These are phyloP conservation scores for Wickerhamomyces sydowiorum DNA, from an alignment of 805 yeast genomes.

Conservation along the genomic window DNA sequence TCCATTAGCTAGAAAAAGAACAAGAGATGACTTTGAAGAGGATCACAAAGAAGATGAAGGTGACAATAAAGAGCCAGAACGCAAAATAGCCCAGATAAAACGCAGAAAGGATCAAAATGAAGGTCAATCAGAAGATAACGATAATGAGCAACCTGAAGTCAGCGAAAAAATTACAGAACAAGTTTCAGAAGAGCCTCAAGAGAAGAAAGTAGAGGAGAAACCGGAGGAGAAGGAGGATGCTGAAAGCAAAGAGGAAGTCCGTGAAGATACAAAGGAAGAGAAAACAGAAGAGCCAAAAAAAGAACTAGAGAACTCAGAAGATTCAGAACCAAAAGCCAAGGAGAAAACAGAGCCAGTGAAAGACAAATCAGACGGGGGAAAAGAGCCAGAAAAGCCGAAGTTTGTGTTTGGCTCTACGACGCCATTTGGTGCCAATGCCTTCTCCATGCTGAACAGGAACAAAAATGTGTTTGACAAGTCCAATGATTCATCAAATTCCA, in stretches of 20 bases:
- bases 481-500: conserved; percentile 13
- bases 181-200: conserved; percentile 4
- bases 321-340: background rate
- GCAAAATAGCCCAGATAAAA: background rate
- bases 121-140: conserved; percentile 7
- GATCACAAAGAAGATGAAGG: conserved; percentile 9
- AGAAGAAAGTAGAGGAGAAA: conserved; percentile 1
- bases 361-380: background rate
- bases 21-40: conserved; percentile 22
- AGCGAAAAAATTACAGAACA: conserved; percentile 3
- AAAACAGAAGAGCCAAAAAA: background rate
- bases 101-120: conserved; percentile 8
- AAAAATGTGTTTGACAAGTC: conserved; percentile 31
- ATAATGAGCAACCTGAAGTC: conserved; percentile 8
- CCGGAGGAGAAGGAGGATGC: background rate
- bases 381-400: conserved; percentile 28
- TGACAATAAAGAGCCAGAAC: conserved; percentile 15
- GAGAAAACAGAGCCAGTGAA: conserved; percentile 1
- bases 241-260: conserved; percentile 1
- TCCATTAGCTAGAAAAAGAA: conserved; percentile 19
- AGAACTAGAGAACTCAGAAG: background rate
- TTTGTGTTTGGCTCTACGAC: conserved; percentile 54
- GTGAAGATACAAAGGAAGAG: conserved; percentile 4
- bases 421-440: conserved; percentile 38
- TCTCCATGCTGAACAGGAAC: conserved; percentile 25